Percentiles rank a stretch among this genome's conserved stretches.
These are phyloP conservation scores for Trichoderma brevicompactum DNA, from an alignment of 2,329 filamentous ascomycete species.

Conservation along the genomic window DNA sequence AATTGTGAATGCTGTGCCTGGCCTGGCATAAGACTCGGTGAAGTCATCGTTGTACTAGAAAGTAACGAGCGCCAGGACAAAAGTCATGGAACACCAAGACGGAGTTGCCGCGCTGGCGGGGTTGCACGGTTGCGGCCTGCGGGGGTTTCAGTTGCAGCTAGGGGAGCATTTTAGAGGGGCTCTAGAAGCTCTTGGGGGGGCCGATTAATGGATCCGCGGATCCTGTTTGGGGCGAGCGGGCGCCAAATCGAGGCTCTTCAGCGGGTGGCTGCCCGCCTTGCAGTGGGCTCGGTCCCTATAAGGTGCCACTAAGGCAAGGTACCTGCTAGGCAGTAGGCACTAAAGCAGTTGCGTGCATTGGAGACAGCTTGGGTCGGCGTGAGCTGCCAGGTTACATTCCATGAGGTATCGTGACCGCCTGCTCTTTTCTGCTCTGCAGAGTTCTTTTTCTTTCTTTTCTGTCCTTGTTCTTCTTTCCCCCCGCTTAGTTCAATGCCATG, in stretches of 20 bases:
- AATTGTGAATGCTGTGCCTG: neutral
- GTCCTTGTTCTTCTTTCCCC: neutral
- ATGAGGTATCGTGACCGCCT: no score
- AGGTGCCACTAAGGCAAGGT: no score
- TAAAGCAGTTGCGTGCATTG: no score
- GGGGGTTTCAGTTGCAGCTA: conserved; percentile 5
- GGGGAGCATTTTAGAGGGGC: neutral
- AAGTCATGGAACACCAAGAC: neutral
- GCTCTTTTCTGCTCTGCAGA: no score
- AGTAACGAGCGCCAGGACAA: no score
- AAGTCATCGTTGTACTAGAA: no score
- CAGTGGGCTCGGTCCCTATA: no score
- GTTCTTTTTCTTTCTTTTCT: no score
- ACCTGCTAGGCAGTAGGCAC: no score
- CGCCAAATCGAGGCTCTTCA: neutral
- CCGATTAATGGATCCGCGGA: neutral
- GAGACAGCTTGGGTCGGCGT: no score
- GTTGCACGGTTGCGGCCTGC: neutral
- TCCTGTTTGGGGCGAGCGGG: neutral
- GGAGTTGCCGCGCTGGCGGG: neutral
- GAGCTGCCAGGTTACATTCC: no score
- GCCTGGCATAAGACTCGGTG: no score
- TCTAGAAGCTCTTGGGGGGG: conserved; percentile 7
- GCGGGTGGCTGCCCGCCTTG: neutral
- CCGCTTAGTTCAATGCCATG: neutral